Evolutionary conservation across 2,329 filamentous ascomycete species (phyloP).

Genomic region (Arachnopeziza araneosa): DNA sequence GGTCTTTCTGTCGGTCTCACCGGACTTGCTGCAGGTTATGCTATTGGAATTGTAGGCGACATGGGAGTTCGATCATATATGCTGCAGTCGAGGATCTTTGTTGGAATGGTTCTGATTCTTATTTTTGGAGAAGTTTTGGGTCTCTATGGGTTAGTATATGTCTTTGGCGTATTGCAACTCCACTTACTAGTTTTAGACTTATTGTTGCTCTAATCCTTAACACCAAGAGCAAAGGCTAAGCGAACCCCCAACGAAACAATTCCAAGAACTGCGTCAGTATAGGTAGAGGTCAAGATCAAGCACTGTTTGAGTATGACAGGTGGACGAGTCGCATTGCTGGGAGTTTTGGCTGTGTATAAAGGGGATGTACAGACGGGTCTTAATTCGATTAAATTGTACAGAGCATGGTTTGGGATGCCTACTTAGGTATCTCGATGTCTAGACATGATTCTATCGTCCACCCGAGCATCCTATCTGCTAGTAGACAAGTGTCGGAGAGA

Average conservation of each 20-base stretch:
- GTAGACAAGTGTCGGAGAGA: neutral
- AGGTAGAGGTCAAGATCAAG: slow-evolving; percentile 2
- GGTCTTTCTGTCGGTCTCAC: slow-evolving; percentile 89
- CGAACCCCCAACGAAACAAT: neutral
- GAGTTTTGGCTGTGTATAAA: slow-evolving; percentile 29
- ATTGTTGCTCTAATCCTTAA: slow-evolving; percentile 93
- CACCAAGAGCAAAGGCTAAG: slow-evolving; percentile 53
- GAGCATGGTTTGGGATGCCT: neutral
- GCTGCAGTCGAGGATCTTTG: slow-evolving; percentile 92
- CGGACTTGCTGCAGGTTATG: slow-evolving; percentile 90
- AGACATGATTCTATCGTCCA: neutral
- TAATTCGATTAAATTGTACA: slow-evolving; percentile 22
- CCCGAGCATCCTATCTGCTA: neutral
- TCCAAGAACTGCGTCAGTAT: neutral
- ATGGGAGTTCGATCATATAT: slow-evolving; percentile 92
- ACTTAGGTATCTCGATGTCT: neutral
- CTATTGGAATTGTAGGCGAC: slow-evolving; percentile 93
- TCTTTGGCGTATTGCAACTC: neutral
- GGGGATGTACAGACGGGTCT: slow-evolving; percentile 11
- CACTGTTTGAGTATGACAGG: neutral
- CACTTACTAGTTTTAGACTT: slow-evolving; percentile 48
- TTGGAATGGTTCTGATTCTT: slow-evolving; percentile 96
- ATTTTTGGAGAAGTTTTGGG: slow-evolving; percentile 98
- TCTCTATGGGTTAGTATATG: slow-evolving; percentile 77
- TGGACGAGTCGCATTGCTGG: slow-evolving; percentile 25